These are phyloP conservation scores for Madurella fahalii DNA, from an alignment of 2,329 filamentous ascomycete species.

Conservation along the genomic window DNA sequence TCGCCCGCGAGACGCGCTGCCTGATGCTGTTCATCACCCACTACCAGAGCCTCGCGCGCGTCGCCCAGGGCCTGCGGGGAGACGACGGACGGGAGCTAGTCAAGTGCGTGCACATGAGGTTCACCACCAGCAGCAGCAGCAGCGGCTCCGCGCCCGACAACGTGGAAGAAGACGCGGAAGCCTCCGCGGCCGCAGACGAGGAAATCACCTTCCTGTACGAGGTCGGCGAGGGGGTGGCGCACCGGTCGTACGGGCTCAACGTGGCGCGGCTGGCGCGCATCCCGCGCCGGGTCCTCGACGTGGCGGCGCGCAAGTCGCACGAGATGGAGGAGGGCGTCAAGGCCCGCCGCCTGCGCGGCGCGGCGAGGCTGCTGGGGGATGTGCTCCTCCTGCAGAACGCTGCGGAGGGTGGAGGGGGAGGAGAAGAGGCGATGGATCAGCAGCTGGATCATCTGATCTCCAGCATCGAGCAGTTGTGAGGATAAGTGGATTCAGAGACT, in stretches of 20 bases:
- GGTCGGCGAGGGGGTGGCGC: slow-evolving; percentile 83
- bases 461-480: slow-evolving; percentile 57
- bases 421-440: slow-evolving; percentile 38
- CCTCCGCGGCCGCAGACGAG: slow-evolving; percentile 50
- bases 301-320: slow-evolving; percentile 73
- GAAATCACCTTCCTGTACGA: slow-evolving; percentile 95
- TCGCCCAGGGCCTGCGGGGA: slow-evolving; percentile 60
- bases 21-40: slow-evolving; percentile 96
- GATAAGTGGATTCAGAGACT: background rate
- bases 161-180: background rate
- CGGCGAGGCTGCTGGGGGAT: slow-evolving; percentile 40
- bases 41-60: slow-evolving; percentile 76
- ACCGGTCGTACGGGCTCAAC: slow-evolving; percentile 91
- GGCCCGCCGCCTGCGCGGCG: slow-evolving; percentile 55
- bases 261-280: slow-evolving; percentile 83
- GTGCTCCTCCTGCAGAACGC: slow-evolving; percentile 30
- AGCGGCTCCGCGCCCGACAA: slow-evolving; percentile 1
- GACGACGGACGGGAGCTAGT: slow-evolving; percentile 52
- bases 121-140: slow-evolving; percentile 46
- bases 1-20: slow-evolving; percentile 69
- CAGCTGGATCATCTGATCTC: slow-evolving; percentile 51
- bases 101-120: slow-evolving; percentile 89
- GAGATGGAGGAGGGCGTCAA: slow-evolving; percentile 74
- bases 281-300: slow-evolving; percentile 69
- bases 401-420: slow-evolving; percentile 21